Base-by-base conservation (phyloP, 139 green algal genomes). In the Spirogloea muscicola region DNA sequence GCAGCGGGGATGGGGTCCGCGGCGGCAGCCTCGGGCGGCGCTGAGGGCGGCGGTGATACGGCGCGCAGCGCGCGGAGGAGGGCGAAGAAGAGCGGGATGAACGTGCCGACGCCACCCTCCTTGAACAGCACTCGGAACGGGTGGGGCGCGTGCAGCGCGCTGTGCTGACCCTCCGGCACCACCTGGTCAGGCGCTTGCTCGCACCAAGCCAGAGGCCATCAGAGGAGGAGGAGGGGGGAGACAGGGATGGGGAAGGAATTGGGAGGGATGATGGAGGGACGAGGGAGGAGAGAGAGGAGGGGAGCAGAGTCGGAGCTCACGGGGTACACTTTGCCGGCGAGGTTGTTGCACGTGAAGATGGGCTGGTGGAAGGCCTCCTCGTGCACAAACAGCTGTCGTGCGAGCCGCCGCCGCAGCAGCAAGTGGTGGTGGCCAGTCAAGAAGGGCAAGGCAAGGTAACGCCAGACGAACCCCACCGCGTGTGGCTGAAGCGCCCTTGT, bases 291-390 rank as follows among this genome's bases (percentile, higher is more conserved):
- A 2, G 61, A 6, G 10, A 13, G 55, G 13, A 21, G 55, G 16
- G 55, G 29, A 31, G 29, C 10, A 55, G 21, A 21, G 46, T 31
- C 46, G 21, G 13, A 2, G 46, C 75, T 67, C 33, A 82, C 75
- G 33, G 68, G 83, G 31, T 58, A 66, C 37, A 80, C 73, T 21
- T 75, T 63, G 33, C 90, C 91, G 79, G 80, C 74, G 2, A 97
- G 72, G 85, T 97, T 94, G 82, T 97, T 97, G 86, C 87, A 92
- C 0, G 80, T 85, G 41, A 97, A 95, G 37, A 97, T 97, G n/a
- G 92, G 92, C 76, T 97, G 92, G 74, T 91, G 90, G 65, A 97
- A 91, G 42, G 89, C 87, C 57, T 96, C 90, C 33, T 86, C 85
- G 0, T 49, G 76, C 2, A 97, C 84, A 83, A 95, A 97, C 52